Base-by-base conservation (phyloP, 2,329 filamentous ascomycete species). In the Pleurostoma richardsiae region DNA sequence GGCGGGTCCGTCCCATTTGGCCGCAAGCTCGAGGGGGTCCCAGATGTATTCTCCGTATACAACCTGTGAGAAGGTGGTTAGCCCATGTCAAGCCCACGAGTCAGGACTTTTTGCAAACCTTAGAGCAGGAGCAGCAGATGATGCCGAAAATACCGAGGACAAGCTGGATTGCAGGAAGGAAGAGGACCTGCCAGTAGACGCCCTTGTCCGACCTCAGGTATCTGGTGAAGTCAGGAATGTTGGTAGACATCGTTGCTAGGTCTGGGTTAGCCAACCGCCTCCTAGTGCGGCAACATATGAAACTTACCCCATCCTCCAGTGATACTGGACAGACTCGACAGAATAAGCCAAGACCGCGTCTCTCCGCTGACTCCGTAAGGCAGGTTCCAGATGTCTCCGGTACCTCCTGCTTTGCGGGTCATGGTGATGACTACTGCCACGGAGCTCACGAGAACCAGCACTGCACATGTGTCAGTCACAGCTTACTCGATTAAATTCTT, bases 101-200 rank as follows among this genome's bases (percentile, higher is more conserved):
- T 19, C 19, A 19, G 19, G 19, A 19, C 19, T 19, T 19, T 19
- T 19, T 19, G 19, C 19, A 19, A 19, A 19, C 51, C 19, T 52
- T 49, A 8, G 49, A 45, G 1, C 70, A 69, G 53, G 73, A 74
- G 41, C 65, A 60, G 2, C 62, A 52, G 5, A 66, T 61, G 11
- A 77, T 74, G 40, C 73, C 61, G 50, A 76, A 71, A 19, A 77
- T 68, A 5, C 72, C 73, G 45, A 74, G 49, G 48, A 54, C 49
- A 10, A 55, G 52, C 41, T 54, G 53, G 39, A 55, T 55, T 26
- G 49, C 56, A 10, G 54, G 56, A 3, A 59, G 52, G 44, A 57
- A 50, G 5, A 51, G 27, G 6, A 55, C 54, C 42, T 59, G 56
- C 49, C 52, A 57, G 52, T 57, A 56, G 6, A 57, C 52, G 3